These are phyloP conservation scores for Besnoitia besnoiti DNA, from an alignment of 169 alveolate species.

Conservation along the genomic window DNA sequence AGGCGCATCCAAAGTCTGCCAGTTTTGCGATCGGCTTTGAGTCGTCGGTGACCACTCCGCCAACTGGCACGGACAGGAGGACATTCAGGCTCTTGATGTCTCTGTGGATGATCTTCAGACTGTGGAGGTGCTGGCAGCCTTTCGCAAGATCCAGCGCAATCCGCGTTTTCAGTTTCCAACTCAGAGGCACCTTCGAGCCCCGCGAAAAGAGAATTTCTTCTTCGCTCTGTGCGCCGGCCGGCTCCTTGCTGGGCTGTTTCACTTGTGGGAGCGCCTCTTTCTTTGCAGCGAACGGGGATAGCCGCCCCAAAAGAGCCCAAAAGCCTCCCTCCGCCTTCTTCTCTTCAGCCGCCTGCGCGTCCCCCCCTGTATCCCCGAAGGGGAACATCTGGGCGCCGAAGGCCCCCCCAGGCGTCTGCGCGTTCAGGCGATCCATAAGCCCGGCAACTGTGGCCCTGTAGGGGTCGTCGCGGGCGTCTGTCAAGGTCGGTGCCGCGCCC, in stretches of 20 bases:
- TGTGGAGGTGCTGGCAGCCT: constrained; percentile 85
- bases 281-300: not conserved
- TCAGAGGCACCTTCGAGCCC: constrained; percentile 42
- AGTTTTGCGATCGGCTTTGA: not conserved
- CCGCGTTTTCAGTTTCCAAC: constrained; percentile 79
- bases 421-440: not conserved
- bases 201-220: constrained; percentile 15
- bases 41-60: not conserved
- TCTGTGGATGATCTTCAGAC: constrained; percentile 81
- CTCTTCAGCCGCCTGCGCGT: not conserved
- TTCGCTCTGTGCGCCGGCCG: not conserved
- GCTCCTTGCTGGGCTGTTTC: not conserved
- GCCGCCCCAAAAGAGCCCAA: not conserved
- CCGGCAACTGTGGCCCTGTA: not conserved
- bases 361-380: too few species aligned
- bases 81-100: constrained; percentile 88
- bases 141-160: constrained; percentile 84
- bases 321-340: not conserved
- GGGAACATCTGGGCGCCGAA: too few species aligned
- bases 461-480: not conserved
- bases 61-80: constrained; percentile 71
- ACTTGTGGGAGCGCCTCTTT: not conserved
- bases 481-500: not conserved
- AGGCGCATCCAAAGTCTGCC: constrained; percentile 9
- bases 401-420: not conserved